Conservation (phyloP, 2,329 filamentous ascomycete species). For the Arthrobotrys iridis region DNA sequence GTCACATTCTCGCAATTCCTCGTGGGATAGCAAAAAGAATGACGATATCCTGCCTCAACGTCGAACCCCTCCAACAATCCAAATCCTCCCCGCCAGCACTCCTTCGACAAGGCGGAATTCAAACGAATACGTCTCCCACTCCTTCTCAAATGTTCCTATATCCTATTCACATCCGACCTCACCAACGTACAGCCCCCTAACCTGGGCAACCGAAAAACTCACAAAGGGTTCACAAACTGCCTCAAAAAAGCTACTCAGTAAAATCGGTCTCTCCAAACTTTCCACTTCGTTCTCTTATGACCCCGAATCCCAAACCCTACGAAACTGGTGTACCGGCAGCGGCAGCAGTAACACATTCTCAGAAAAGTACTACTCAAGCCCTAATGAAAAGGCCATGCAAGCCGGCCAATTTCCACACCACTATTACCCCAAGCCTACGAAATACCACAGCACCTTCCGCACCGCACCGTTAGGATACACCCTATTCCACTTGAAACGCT, state of each 20-base stretch:
- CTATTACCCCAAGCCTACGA: constrained; percentile 39
- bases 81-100: constrained; percentile 34
- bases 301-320: constrained; percentile 14
- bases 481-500: constrained; percentile 43
- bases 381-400: constrained; percentile 48
- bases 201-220: constrained; percentile 46
- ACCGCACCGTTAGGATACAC: constrained; percentile 42
- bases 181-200: constrained; percentile 31
- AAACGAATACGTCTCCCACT: constrained; percentile 28
- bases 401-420: constrained; percentile 7
- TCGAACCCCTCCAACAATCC: constrained; percentile 44
- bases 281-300: constrained; percentile 44
- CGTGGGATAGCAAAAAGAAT: constrained; percentile 53
- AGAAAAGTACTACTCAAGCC: constrained; percentile 22
- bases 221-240: constrained; percentile 21
- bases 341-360: neutral
- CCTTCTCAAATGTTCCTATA: constrained; percentile 35
- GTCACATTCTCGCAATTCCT: constrained; percentile 46
- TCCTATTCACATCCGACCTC: constrained; percentile 39
- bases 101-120: constrained; percentile 51
- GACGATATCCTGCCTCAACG: constrained; percentile 40
- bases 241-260: constrained; percentile 40
- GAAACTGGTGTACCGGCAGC: neutral
- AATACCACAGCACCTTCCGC: constrained; percentile 52
- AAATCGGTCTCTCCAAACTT: constrained; percentile 38